Conservation (phyloP, 768 basidiomycete genomes). For the Neoboletus subvelutipes region DNA sequence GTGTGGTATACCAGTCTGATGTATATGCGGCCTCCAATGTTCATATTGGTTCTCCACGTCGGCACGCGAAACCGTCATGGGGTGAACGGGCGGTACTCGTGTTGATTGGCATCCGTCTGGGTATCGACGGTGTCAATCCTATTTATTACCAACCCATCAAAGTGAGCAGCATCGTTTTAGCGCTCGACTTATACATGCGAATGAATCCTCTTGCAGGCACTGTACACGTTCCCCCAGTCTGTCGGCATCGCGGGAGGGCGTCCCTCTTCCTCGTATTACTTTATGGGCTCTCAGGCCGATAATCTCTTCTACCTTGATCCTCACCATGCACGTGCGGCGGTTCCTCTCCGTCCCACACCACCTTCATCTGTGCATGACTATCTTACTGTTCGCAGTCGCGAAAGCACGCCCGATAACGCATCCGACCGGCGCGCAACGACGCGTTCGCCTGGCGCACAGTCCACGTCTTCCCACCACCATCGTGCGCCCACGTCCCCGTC, state of each 20-base stretch:
- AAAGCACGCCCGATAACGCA: constrained; percentile 32
- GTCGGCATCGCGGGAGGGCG: constrained; percentile 97
- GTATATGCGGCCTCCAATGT: constrained; percentile 73
- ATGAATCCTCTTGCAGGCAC: constrained; percentile 44
- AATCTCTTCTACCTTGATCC: constrained; percentile 84
- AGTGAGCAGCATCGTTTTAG: constrained; percentile 36
- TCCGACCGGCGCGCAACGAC: constrained; percentile 28
- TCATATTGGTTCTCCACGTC: constrained; percentile 30
- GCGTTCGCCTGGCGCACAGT: constrained; percentile 25
- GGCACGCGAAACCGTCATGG: constrained; percentile 50
- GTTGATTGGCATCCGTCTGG: constrained; percentile 82
- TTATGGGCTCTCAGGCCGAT: constrained; percentile 89
- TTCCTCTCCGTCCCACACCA: constrained; percentile 63
- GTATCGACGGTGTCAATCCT: constrained; percentile 92
- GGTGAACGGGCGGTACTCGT: constrained; percentile 84
- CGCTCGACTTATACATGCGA: background rate
- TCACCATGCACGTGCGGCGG: constrained; percentile 72
- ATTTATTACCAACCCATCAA: constrained; percentile 89
- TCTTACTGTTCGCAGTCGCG: constrained; percentile 24
- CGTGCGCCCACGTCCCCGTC: constrained; percentile 49
- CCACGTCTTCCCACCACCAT: constrained; percentile 30
- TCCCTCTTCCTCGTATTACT: constrained; percentile 97
- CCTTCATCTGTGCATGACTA: constrained; percentile 25
- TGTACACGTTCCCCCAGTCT: constrained; percentile 93
- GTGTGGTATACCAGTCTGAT: constrained; percentile 79